Conservation (phyloP, 2,329 filamentous ascomycete genomes). For the Fusarium phyllophilum region DNA sequence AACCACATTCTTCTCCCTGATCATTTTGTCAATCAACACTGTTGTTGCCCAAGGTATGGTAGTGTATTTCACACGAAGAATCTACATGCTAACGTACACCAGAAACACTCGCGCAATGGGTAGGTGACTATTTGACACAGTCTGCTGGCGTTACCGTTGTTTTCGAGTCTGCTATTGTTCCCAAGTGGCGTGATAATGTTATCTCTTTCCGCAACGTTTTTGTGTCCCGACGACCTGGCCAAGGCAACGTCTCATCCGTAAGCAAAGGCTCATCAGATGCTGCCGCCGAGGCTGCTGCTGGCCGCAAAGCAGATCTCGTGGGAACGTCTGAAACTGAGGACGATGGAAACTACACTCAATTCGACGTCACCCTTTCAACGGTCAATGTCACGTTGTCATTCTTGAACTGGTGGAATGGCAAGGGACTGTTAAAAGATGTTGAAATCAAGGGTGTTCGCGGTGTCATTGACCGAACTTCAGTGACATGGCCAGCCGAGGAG, state of each 20-base stretch:
- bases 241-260: slow-evolving; percentile 77
- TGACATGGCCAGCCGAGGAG: slow-evolving; percentile 71
- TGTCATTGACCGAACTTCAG: slow-evolving; percentile 88
- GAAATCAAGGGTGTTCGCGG: slow-evolving; percentile 94
- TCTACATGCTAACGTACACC: not conserved
- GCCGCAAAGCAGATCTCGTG: slow-evolving; percentile 60
- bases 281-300: slow-evolving; percentile 85
- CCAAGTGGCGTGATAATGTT: slow-evolving; percentile 93
- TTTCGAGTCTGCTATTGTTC: slow-evolving; percentile 97
- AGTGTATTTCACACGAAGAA: not conserved
- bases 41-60: slow-evolving; percentile 87
- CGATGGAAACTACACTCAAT: slow-evolving; percentile 97
- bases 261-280: slow-evolving; percentile 92
- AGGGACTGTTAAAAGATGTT: slow-evolving; percentile 88
- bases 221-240: slow-evolving; percentile 88
- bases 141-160: slow-evolving; percentile 93
- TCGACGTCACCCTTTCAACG: slow-evolving; percentile 92
- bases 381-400: slow-evolving; percentile 98
- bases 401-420: slow-evolving; percentile 99
- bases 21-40: slow-evolving; percentile 93
- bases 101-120: slow-evolving; percentile 93
- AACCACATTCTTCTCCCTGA: slow-evolving; percentile 93
- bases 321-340: slow-evolving; percentile 61
- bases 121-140: slow-evolving; percentile 94
- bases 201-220: slow-evolving; percentile 98